These are phyloP conservation scores for Globisporangium abappressorium DNA, from an alignment of 352 stramenopile genomes.

Conservation along the genomic window DNA sequence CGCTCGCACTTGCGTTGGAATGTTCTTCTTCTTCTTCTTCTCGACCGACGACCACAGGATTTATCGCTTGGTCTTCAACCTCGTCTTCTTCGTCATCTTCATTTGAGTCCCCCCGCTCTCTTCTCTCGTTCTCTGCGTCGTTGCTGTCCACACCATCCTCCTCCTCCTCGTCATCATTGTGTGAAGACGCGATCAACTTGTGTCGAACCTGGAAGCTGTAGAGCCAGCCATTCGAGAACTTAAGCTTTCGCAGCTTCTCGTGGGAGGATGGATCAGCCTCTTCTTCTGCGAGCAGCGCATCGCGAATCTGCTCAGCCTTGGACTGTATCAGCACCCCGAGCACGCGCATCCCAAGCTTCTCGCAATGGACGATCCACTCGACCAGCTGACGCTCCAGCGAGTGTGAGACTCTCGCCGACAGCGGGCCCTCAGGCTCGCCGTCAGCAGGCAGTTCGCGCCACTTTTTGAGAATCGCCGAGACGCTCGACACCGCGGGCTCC, in stretches of 20 bases:
- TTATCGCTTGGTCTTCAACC: background rate
- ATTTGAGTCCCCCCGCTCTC: background rate
- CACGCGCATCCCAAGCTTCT: background rate
- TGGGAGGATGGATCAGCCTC: background rate
- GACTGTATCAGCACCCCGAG: background rate
- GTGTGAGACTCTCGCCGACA: background rate
- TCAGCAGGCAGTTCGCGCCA: background rate
- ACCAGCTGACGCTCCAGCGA: background rate
- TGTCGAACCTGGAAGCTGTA: conserved; percentile 2
- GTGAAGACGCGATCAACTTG: background rate
- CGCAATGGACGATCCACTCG: background rate
- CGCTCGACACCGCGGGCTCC: background rate
- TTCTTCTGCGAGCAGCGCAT: conserved; percentile 1
- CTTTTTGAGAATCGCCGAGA: conserved; percentile 4
- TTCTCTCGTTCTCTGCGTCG: background rate
- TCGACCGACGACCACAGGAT: background rate
- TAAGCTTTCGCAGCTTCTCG: conserved; percentile 6
- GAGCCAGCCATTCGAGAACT: conserved; percentile 6
- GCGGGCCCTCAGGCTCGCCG: background rate
- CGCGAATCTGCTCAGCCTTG: background rate
- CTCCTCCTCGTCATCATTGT: background rate
- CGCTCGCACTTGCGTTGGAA: background rate
- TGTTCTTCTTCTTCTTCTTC: background rate
- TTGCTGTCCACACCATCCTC: background rate
- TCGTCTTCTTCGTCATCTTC: background rate